phyloP scores from a whole-genome alignment of 2,329 filamentous ascomycete genomes.

The Akanthomyces lecanii region DNA sequence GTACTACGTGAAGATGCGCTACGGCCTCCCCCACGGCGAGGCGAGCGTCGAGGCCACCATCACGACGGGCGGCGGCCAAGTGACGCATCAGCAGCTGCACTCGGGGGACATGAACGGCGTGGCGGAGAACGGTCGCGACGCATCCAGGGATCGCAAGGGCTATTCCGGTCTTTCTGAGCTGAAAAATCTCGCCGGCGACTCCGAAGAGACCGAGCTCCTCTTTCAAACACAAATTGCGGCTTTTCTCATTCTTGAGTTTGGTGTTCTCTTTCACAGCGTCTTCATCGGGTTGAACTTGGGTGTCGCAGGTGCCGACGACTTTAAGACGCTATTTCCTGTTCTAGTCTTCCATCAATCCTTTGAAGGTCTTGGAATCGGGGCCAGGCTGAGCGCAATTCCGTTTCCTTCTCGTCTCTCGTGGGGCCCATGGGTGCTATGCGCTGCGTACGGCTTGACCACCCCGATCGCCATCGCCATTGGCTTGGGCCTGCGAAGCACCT shows the following conservation, averaged over 20 bases:
- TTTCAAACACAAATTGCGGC: constrained; percentile 34
- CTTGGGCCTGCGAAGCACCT: constrained; percentile 37
- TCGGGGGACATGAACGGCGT: constrained; percentile 36
- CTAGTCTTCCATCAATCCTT: constrained; percentile 62
- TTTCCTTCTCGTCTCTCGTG: constrained; percentile 39
- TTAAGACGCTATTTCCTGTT: constrained; percentile 54
- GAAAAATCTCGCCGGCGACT: constrained; percentile 21
- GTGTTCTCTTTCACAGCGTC: constrained; percentile 60
- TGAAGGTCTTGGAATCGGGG: constrained; percentile 59
- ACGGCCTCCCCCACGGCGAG: constrained; percentile 28
- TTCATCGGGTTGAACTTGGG: constrained; percentile 61
- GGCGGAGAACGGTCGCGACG: constrained; percentile 15
- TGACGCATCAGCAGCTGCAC: constrained; percentile 36
- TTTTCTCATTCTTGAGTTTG: constrained; percentile 52
- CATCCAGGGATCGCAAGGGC: constrained; percentile 20
- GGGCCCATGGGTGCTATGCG: constrained; percentile 47
- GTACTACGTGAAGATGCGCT: constrained; percentile 46
- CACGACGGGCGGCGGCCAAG: constrained; percentile 17
- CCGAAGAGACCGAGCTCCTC: constrained; percentile 10
- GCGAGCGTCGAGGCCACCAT: constrained; percentile 25
- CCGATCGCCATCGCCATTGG: constrained; percentile 49
- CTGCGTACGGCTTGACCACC: constrained; percentile 47
- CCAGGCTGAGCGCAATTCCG: constrained; percentile 53
- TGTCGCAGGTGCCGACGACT: constrained; percentile 50
- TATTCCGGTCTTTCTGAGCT: constrained; percentile 17